Evolutionary conservation across 2,329 filamentous ascomycete species (phyloP).

Genomic region (Aureobasidium namibiae): DNA sequence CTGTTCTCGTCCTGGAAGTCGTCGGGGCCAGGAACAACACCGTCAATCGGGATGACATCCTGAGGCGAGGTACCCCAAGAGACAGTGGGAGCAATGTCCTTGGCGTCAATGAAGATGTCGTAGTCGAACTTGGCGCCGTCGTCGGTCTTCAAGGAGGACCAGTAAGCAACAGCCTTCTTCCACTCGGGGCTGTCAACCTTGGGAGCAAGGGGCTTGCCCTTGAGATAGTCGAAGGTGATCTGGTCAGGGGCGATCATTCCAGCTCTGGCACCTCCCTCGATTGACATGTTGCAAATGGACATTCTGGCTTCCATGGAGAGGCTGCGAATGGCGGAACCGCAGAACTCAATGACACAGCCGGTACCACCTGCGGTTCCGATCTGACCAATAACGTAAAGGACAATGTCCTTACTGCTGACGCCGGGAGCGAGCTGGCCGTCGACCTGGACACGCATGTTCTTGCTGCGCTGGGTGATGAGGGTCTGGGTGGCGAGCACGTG

Average conservation of each 20-base stretch:
- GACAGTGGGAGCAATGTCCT: conserved; percentile 87
- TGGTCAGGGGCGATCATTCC: conserved; percentile 97
- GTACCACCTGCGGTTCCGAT: conserved; percentile 95
- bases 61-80: conserved; percentile 97
- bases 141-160: conserved; percentile 79
- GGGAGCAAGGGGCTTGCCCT: conserved; percentile 80
- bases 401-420: conserved; percentile 91
- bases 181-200: conserved; percentile 77
- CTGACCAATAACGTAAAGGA: conserved; percentile 84
- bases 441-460: conserved; percentile 97
- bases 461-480: conserved; percentile 86
- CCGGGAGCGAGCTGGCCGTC: conserved; percentile 83
- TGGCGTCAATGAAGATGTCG: conserved; percentile 81
- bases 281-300: conserved; percentile 99
- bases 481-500: conserved; percentile 96
- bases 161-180: conserved; percentile 82
- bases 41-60: conserved; percentile 91
- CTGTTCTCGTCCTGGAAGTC: conserved; percentile 73
- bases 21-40: conserved; percentile 80
- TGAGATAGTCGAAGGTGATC: conserved; percentile 89
- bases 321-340: conserved; percentile 80
- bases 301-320: conserved; percentile 94
- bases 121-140: conserved; percentile 82
- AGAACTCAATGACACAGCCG: conserved; percentile 93
- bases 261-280: conserved; percentile 88